Percentiles rank a stretch among this genome's conserved stretches.
These are phyloP conservation scores for Sechiopsis laciniata DNA, from an alignment of 306 rosid species.

Conservation along the genomic window DNA sequence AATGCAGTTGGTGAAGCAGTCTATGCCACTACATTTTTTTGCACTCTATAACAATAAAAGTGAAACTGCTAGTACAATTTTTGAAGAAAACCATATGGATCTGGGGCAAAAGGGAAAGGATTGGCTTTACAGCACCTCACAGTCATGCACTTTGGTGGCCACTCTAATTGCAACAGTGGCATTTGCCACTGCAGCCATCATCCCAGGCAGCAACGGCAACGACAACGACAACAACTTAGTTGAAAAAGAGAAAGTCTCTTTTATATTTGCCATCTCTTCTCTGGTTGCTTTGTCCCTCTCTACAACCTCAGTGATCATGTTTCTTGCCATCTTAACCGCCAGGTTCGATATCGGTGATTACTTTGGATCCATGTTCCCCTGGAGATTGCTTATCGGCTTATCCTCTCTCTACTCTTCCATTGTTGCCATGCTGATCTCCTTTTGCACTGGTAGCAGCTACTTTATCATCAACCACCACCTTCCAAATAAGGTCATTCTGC, in stretches of 20 bases:
- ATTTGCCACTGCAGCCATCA: slow-evolving; percentile 28
- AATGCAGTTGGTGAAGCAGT: slow-evolving; percentile 8
- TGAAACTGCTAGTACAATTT: slow-evolving; percentile 25
- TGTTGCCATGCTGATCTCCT: slow-evolving; percentile 34
- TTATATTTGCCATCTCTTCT: slow-evolving; percentile 30
- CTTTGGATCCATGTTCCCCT: slow-evolving; percentile 31
- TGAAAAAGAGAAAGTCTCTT: slow-evolving; percentile 14
- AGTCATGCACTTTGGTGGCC: slow-evolving; percentile 41
- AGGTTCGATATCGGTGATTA: slow-evolving; percentile 27
- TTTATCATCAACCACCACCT: slow-evolving; percentile 28
- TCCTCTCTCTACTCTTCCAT: slow-evolving; percentile 44
- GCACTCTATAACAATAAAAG: neutral
- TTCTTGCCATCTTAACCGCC: slow-evolving; percentile 43
- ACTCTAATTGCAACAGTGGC: slow-evolving; percentile 31
- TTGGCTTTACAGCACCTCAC: slow-evolving; percentile 33
- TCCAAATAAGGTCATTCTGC: slow-evolving; percentile 15
- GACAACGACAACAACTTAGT: neutral
- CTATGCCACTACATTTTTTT: slow-evolving; percentile 24
- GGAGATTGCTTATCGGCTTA: slow-evolving; percentile 35
- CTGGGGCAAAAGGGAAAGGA: slow-evolving; percentile 2
- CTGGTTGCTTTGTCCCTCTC: slow-evolving; percentile 44
- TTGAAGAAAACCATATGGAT: neutral
- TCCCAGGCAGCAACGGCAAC: neutral
- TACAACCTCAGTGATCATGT: slow-evolving; percentile 38
- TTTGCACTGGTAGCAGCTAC: slow-evolving; percentile 36